A percentile compares a stretch with the other conserved stretches of the same genome.
These are phyloP conservation scores for Metarhizium album DNA, from an alignment of 2,329 filamentous ascomycete species.

Conservation along the genomic window DNA sequence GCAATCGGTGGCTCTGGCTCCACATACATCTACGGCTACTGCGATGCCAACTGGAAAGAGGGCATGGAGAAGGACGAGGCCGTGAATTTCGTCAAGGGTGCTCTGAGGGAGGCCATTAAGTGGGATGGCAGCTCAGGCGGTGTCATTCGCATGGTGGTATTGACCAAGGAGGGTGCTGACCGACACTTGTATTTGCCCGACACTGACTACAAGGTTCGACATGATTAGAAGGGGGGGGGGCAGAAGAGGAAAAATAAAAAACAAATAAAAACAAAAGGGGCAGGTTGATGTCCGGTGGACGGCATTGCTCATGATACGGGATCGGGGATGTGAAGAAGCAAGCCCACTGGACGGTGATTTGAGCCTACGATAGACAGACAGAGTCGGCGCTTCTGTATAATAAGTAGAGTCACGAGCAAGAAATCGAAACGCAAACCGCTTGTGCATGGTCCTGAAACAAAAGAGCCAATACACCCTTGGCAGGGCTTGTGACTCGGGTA, in stretches of 20 bases:
- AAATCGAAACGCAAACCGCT: neutral
- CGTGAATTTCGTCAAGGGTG: conserved; percentile 83
- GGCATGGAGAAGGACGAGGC: conserved; percentile 89
- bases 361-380: conserved; percentile 1
- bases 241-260: no score
- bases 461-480: neutral
- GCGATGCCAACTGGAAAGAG: conserved; percentile 91
- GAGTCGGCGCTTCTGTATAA: conserved; percentile 1
- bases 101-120: conserved; percentile 90
- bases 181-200: conserved; percentile 94
- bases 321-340: neutral
- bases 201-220: conserved; percentile 66
- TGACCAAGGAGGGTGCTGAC: conserved; percentile 81
- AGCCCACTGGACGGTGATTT: neutral
- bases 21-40: conserved; percentile 99
- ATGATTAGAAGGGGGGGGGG: conserved; percentile 39
- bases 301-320: neutral
- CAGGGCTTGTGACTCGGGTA: neutral
- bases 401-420: conserved; percentile 3
- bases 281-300: neutral
- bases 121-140: conserved; percentile 98
- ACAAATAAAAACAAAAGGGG: conserved; percentile 12
- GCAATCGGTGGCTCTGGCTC: conserved; percentile 94
- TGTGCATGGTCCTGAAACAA: neutral
- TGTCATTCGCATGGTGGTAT: conserved; percentile 94